phyloP scores from a whole-genome alignment of 2,329 filamentous ascomycete species.

The Penicillium sp. region DNA sequence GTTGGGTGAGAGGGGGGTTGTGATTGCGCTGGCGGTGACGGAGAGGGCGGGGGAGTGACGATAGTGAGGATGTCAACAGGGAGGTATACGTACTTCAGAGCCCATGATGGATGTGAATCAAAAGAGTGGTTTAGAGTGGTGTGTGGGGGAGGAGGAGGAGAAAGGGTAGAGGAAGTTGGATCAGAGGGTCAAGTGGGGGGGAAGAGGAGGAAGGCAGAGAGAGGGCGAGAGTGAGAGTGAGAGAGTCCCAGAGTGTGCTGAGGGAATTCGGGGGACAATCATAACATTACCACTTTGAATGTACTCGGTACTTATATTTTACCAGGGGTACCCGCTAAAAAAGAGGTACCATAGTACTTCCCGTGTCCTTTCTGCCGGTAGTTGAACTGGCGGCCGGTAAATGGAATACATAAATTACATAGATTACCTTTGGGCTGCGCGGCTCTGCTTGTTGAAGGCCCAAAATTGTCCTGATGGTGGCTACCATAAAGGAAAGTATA shows the following conservation, averaged over 20 bases:
- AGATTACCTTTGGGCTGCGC: neutral
- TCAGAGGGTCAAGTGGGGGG: slow-evolving; percentile 29
- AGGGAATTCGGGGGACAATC: slow-evolving; percentile 20
- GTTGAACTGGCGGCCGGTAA: slow-evolving; percentile 6
- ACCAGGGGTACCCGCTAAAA: neutral
- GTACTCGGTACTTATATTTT: slow-evolving; percentile 18
- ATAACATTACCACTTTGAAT: slow-evolving; percentile 20
- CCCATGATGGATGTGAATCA: slow-evolving; percentile 55
- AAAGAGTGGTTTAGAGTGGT: slow-evolving; percentile 5
- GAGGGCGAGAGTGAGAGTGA: slow-evolving; percentile 16
- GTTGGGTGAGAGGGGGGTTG: neutral
- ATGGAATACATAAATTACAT: neutral
- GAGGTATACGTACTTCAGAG: slow-evolving; percentile 62
- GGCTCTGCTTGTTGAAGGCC: neutral
- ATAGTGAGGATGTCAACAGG: slow-evolving; percentile 13
- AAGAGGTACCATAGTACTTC: no score
- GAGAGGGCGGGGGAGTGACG: slow-evolving; percentile 38
- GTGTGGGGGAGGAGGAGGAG: slow-evolving; percentile 8
- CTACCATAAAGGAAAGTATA: no score
- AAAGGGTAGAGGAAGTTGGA: slow-evolving; percentile 28
- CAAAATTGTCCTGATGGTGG: neutral
- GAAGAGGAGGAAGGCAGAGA: slow-evolving; percentile 18
- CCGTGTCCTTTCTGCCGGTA: no score
- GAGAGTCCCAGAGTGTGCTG: neutral
- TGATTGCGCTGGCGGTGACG: slow-evolving; percentile 32